These are phyloP conservation scores for Arxiozyma heterogenica DNA, from an alignment of 1,139 yeast genomes.

Conservation along the genomic window DNA sequence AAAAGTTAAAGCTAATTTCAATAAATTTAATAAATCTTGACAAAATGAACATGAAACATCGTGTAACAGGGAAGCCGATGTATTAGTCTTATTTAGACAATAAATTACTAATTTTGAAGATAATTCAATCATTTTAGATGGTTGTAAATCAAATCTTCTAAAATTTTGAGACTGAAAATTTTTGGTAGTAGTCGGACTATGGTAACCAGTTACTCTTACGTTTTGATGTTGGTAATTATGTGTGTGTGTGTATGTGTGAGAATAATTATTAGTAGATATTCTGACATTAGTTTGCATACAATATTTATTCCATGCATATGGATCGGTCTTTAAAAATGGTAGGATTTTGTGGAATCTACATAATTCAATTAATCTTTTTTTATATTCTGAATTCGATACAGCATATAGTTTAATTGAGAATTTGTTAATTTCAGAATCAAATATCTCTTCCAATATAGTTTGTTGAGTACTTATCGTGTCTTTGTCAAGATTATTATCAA, in stretches of 20 bases:
- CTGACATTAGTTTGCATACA: constrained; percentile 6
- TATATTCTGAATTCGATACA: background rate
- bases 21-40: constrained; percentile 11
- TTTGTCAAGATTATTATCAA: background rate
- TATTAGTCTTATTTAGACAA: constrained; percentile 16
- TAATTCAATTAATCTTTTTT: background rate
- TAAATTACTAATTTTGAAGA: constrained; percentile 23
- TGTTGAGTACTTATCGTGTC: background rate
- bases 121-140: constrained; percentile 26
- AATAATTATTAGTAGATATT: background rate
- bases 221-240: background rate
- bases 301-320: constrained; percentile 16
- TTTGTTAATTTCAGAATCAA: background rate
- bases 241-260: constrained; percentile 1
- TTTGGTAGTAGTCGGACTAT: constrained; percentile 2
- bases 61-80: background rate
- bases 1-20: constrained; percentile 14
- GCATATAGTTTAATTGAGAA: background rate
- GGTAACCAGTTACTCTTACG: constrained; percentile 3
- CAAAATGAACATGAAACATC: constrained; percentile 16
- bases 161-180: constrained; percentile 18
- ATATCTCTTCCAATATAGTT: background rate
- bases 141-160: constrained; percentile 30
- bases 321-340: constrained; percentile 25
- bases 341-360: constrained; percentile 19